A percentile compares a stretch with the other conserved stretches of the same genome.
These are phyloP conservation scores for Cladobotryum mycophilum DNA, from an alignment of 2,329 filamentous ascomycete species.

Conservation along the genomic window DNA sequence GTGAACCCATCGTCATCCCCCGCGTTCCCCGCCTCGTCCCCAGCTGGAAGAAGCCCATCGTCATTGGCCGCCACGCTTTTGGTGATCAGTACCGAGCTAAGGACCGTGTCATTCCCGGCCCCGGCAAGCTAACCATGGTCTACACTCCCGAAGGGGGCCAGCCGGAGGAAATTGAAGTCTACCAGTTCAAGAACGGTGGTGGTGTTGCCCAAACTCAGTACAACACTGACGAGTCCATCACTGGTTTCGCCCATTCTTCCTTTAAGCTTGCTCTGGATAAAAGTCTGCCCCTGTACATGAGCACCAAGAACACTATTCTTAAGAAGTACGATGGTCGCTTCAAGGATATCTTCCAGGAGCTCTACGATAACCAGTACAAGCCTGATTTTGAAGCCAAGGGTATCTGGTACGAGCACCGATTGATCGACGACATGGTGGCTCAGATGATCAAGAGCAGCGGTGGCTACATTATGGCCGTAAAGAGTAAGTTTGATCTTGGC, in stretches of 20 bases:
- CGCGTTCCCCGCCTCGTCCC: conserved; percentile 88
- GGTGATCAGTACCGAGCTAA: conserved; percentile 98
- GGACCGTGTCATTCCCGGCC: conserved; percentile 75
- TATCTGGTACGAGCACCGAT: conserved; percentile 98
- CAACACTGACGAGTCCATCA: conserved; percentile 95
- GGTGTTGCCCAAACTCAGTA: conserved; percentile 94
- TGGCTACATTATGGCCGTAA: conserved; percentile 94
- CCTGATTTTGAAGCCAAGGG: conserved; percentile 81
- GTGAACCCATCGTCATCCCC: conserved; percentile 95
- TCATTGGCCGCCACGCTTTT: conserved; percentile 97
- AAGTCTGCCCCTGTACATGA: conserved; percentile 94
- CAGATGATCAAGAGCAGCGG: conserved; percentile 99
- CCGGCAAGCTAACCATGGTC: conserved; percentile 89
- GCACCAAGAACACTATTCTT: conserved; percentile 99
- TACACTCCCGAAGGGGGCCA: conserved; percentile 81
- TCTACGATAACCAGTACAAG: conserved; percentile 85
- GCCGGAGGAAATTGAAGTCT: conserved; percentile 84
- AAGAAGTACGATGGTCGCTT: conserved; percentile 98
- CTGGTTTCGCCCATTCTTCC: conserved; percentile 88
- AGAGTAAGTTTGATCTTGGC: conserved; percentile 59
- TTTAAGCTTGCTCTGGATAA: conserved; percentile 94
- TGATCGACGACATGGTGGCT: conserved; percentile 99
- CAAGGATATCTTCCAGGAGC: conserved; percentile 99
- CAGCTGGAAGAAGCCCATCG: conserved; percentile 98
- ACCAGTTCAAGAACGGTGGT: conserved; percentile 77